Percentiles rank a stretch among this genome's conserved stretches.
Conservation (phyloP, 2,329 filamentous ascomycete species). For the Pyricularia pennisetigena region DNA sequence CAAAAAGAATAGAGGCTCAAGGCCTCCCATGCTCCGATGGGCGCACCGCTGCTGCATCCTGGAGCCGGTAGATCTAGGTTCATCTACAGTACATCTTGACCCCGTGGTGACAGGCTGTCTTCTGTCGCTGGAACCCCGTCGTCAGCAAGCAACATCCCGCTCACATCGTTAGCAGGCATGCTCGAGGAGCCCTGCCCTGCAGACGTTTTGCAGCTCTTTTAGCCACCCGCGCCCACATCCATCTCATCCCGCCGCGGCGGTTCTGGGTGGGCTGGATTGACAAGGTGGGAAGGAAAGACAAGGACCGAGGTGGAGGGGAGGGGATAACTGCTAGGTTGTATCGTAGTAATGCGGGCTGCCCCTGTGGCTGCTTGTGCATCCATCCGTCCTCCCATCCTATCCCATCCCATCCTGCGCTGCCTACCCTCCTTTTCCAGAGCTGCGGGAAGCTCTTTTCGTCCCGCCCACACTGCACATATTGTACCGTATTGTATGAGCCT, state of each 20-base stretch:
- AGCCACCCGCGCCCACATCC: neutral
- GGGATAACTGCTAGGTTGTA: neutral
- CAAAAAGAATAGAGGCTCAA: neutral
- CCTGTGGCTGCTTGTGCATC: neutral
- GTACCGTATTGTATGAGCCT: neutral
- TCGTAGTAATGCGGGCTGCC: neutral
- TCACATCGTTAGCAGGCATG: neutral
- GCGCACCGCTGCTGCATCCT: neutral
- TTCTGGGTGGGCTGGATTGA: neutral
- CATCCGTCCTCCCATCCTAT: neutral
- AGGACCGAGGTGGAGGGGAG: neutral
- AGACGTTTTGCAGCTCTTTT: neutral
- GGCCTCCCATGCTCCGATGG: neutral
- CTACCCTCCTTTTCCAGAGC: neutral
- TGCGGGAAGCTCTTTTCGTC: neutral
- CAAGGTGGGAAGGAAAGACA: neutral
- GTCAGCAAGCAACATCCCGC: neutral
- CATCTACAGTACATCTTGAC: neutral
- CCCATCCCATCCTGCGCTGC: neutral
- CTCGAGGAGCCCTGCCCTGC: neutral
- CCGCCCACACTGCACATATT: neutral
- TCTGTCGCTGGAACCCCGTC: neutral
- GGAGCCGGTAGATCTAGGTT: neutral
- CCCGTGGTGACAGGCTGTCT: neutral
- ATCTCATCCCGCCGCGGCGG: neutral